Conservation (phyloP, 129 eudicot genomes). For the Ambrosia artemisiifolia region DNA sequence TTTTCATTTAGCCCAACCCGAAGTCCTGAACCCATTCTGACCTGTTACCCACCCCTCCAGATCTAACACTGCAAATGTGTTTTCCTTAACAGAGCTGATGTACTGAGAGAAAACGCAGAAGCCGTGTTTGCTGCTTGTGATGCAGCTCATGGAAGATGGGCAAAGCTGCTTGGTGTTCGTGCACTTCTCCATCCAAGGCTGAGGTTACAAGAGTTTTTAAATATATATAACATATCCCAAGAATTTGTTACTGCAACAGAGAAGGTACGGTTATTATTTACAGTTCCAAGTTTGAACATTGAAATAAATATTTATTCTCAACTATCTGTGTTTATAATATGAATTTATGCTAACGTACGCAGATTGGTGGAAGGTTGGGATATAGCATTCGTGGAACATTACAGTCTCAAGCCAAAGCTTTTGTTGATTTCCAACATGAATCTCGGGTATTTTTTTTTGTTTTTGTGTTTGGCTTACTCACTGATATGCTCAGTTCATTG, state of each 20-base stretch:
- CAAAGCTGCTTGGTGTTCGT: conserved; percentile 94
- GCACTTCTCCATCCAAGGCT: conserved; percentile 78
- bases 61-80: conserved; percentile 5
- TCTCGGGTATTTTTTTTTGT: conserved; percentile 61
- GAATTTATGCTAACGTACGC: conserved; percentile 40
- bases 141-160: conserved; percentile 99
- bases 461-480: background rate
- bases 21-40: background rate
- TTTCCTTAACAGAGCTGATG: conserved; percentile 73
- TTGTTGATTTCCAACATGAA: conserved; percentile 91
- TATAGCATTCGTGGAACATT: conserved; percentile 94
- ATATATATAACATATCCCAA: conserved; percentile 72
- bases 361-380: conserved; percentile 99
- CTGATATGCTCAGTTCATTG: background rate
- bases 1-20: background rate
- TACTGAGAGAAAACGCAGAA: conserved; percentile 92
- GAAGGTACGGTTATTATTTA: conserved; percentile 47
- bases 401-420: conserved; percentile 95
- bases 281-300: background rate
- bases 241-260: conserved; percentile 87
- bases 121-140: conserved; percentile 97
- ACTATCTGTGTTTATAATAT: conserved; percentile 21
- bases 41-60: background rate
- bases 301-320: background rate
- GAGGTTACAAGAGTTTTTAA: conserved; percentile 78